Evolutionary conservation across 2,329 filamentous ascomycete genomes (phyloP).

Genomic region (Acrodontium crateriforme): DNA sequence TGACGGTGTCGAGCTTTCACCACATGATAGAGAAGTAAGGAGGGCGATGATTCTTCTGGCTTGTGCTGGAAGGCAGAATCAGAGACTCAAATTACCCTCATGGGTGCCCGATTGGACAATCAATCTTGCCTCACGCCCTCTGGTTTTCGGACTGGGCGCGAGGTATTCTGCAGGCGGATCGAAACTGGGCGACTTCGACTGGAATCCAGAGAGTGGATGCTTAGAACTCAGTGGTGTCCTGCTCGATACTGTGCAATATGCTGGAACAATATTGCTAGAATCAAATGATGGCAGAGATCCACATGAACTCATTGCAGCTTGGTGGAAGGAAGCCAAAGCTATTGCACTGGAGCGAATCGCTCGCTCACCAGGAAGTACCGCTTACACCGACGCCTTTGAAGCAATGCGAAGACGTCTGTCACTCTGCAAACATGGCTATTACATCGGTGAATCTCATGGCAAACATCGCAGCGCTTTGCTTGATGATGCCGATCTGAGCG

Average conservation of each 20-base stretch:
- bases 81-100: slow-evolving; percentile 8
- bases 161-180: slow-evolving; percentile 13
- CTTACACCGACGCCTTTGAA: slow-evolving; percentile 15
- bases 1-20: slow-evolving; percentile 3
- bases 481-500: slow-evolving; percentile 10
- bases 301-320: slow-evolving; percentile 8
- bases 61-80: slow-evolving; percentile 17
- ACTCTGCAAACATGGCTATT: slow-evolving; percentile 13
- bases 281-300: slow-evolving; percentile 3
- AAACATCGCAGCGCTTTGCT: slow-evolving; percentile 12
- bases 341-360: slow-evolving; percentile 12
- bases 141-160: slow-evolving; percentile 13
- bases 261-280: slow-evolving; percentile 10
- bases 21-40: slow-evolving; percentile 9
- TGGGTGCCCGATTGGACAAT: slow-evolving; percentile 19
- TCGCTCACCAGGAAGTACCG: slow-evolving; percentile 15
- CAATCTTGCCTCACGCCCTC: slow-evolving; percentile 12
- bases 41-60: slow-evolving; percentile 15
- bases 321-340: slow-evolving; percentile 14
- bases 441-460: slow-evolving; percentile 5
- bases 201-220: slow-evolving; percentile 12
- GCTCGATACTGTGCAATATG: slow-evolving; percentile 13
- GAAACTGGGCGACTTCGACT: slow-evolving; percentile 14
- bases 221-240: slow-evolving; percentile 16
- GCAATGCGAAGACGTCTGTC: slow-evolving; percentile 10